Evolutionary conservation across 331 rosid genomes (phyloP), one percentile per base, ranked within the genome.

Genomic region (Rosa hybrid): DNA sequence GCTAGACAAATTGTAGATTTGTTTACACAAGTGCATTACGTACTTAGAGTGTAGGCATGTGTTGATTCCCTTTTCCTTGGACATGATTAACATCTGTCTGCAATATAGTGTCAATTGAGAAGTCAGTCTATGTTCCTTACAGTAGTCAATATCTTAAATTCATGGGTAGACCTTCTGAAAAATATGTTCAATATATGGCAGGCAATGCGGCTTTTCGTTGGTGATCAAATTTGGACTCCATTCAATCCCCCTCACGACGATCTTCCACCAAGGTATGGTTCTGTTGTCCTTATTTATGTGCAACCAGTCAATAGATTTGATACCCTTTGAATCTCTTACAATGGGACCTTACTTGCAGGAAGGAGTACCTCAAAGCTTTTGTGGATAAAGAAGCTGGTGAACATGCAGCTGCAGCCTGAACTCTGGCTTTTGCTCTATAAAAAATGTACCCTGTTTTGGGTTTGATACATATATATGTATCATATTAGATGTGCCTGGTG

Each of bases 171-270:
- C 20, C 23, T n/a, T 48, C 80, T 30, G 0, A 77, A 44, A 23
- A 62, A 34, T 27, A 18, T 46, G 74, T 65, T 30, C 1, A 0
- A 77, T 49, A 25, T 27, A 54, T 85, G 82, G 87, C 87, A 96
- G 98, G 99, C 98, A 34, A 82, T 96, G 88, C 92, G 99, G 46
- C 92, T 93, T 51, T 96, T 96, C 72, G 86, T 91, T 81, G 99
- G 99, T 13, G 98, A 96, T 72, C 99, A 98, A 77, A 59, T 96
- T 80, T 96, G 98, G 99, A 96, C 99, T 78, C 99, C 98, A 53
- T 88, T 78, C 85, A 96, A 96, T 85, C 98, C 97, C 73, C 99
- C 99, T 67, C 92, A 93, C 41, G 97, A 96, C 69, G 91, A 96
- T 86, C 94, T 93, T 71, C 94, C 99, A 7, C 97, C 98, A 74